Percentiles rank a stretch among this genome's conserved stretches.
phyloP scores from a whole-genome alignment of 352 stramenopile genomes.

The Pythium sp. region DNA sequence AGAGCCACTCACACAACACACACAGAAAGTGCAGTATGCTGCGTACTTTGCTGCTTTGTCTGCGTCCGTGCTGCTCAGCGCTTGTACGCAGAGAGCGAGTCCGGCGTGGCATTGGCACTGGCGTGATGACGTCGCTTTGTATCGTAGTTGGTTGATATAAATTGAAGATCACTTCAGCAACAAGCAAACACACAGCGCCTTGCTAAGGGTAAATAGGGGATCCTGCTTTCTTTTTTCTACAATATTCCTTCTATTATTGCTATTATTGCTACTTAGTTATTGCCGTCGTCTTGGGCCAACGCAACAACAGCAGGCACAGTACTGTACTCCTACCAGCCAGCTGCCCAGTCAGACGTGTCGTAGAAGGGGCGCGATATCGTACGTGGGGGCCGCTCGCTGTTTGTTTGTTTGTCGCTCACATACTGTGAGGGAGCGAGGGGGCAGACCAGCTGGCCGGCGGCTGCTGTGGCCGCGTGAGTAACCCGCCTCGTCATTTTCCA shows the following conservation, averaged over 20 bases:
- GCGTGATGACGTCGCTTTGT: neutral
- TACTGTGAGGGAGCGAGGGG: neutral
- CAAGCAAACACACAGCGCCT: neutral
- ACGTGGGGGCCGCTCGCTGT: too few relatives aligned
- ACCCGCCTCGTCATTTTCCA: slow-evolving; percentile 13
- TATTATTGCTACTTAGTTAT: too few relatives aligned
- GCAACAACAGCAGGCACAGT: too few relatives aligned
- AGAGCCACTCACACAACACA: too few relatives aligned
- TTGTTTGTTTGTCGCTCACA: too few relatives aligned
- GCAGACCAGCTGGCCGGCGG: neutral
- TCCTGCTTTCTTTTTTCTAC: neutral
- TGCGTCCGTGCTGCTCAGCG: neutral
- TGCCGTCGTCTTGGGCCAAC: too few relatives aligned
- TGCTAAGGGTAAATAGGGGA: neutral
- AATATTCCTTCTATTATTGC: too few relatives aligned
- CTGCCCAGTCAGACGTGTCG: too few relatives aligned
- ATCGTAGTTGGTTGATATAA: neutral
- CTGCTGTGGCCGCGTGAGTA: slow-evolving; percentile 2
- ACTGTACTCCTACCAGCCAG: too few relatives aligned
- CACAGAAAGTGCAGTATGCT: neutral
- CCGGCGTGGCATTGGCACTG: neutral
- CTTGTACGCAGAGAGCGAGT: neutral
- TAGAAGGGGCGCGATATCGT: too few relatives aligned
- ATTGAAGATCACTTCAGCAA: neutral
- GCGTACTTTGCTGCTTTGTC: too few relatives aligned